Base-by-base conservation (phyloP, 306 rosid species). In the Argentina anserina region DNA sequence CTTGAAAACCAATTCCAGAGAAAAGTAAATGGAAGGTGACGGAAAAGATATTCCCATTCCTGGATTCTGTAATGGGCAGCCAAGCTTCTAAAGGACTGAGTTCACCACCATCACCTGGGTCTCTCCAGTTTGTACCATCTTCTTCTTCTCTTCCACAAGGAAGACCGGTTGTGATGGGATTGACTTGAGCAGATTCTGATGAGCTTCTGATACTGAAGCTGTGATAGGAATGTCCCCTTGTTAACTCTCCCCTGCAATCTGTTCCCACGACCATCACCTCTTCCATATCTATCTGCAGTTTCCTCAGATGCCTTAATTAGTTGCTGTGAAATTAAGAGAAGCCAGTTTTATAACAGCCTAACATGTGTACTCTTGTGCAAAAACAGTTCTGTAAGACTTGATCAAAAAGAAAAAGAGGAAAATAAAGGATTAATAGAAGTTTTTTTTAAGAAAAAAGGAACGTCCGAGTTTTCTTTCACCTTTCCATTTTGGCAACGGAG, bases 51-150 rank as follows among this genome's bases (percentile, higher is more conserved):
- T 81, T 86, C 2, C 90, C 97, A 55, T 86, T 78, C 42, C 86
- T 84, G 2, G 92, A 89, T 73, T 82, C 86, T 1, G 92, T 89
- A 36, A 87, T 65, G 0, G 96, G 92, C 11, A 89, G 88, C 92
- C 96, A 89, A 1, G 52, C 83, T 65, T 89, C 88, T 29, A 75
- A 77, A 7, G 81, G 84, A 55, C 68, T 73, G 1, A 67, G 81
- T 46, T 49, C 73, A 10, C 73, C 45, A 11, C 62, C 62, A 6
- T 13, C 33, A 12, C 46, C 50, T 6, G 21, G 21, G 65, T 23
- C 65, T 29, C 40, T 29, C 21, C 39, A 39, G 25, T 36, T 37
- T 34, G 46, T 7, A 9, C 46, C 68, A n/a, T n/a, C n/a, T 3
- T 64, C 41, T 69, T 50, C 58, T 69, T 69, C 73, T 1, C 6